Evolutionary conservation across 169 alveolate genomes (phyloP), one percentile per base, ranked within the genome.

Genomic region (Babesia divergens): DNA sequence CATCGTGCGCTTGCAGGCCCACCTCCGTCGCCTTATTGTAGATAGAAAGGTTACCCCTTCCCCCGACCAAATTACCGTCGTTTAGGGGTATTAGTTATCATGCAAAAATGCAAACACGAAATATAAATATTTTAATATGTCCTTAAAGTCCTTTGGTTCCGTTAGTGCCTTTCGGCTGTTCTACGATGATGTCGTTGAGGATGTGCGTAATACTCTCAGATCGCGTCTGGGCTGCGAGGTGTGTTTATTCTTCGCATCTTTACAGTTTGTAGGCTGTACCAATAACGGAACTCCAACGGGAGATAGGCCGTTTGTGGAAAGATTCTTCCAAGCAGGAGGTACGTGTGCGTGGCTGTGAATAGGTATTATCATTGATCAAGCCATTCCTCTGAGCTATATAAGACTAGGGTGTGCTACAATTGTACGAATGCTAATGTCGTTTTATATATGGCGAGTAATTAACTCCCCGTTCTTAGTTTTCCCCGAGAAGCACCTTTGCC

Each of bases 1-100:
- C 60, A 86, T 93, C 22, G 62, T 87, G n/a, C 83, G 97, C 18
- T 89, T 91, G 11, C 97, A 93, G 69, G 97, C 97, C 5, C 97
- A 92, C 70, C 80, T 92, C 37, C 68, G 97, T 53, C 89, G 86
- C 16, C 80, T 22, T 53, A 54, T 75, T 37, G 79, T 53, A 50
- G 55, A 66, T 24, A 20, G 62, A 60, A 65, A 34, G 65, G 71
- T 55, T 18, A 71, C 83, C 37, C 83, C 83, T 24, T 18, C 53
- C 53, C 75, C 83, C 37, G 51, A 53, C 18, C 59, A 20, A 8
- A 51, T 64, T n/a, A n/a, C n/a, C n/a, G n/a, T n/a, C n/a, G n/a
- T n/a, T n/a, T n/a, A n/a, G n/a, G n/a, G n/a, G n/a, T n/a, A n/a
- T n/a, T n/a, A n/a, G n/a, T n/a, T n/a, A n/a, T n/a, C n/a, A n/a